Base-by-base conservation (phyloP, 805 yeast genomes). In the Myxozyma neotropica region DNA sequence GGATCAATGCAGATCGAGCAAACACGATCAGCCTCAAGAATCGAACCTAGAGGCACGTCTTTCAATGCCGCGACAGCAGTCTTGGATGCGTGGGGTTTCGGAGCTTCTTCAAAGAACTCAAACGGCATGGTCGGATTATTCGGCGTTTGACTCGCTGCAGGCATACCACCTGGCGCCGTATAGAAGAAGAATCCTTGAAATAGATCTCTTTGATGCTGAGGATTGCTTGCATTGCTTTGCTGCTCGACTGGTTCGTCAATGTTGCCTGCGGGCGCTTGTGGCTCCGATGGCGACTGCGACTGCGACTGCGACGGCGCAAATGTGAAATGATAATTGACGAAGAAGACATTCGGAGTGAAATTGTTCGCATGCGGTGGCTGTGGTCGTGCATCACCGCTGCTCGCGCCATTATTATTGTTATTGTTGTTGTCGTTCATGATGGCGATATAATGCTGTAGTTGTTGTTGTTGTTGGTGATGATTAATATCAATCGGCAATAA, bases 1-100 rank as follows among this genome's bases (percentile, higher is more conserved):
- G 65, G 64, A 26, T 80, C 83, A 62, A 76, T 77, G 65, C 83
- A 80, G 43, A 80, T 80, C 5, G 80, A 65, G 63, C 81, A 78
- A 1, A 56, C 63, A 21, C 71, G 64, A 19, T 75, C 77, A n/a
- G 67, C 40, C 31, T 68, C 73, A 0, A 75, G 72, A 7, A 76
- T 58, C 2, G 69, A 67, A 15, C 63, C 42, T 21, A 71, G 53
- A 12, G 67, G 69, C 24, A 74, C 66, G 5, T 69, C 66, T 58
- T 69, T 64, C 57, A 77, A 59, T 15, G 71, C 67, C 10, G 69
- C 69, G 24, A 77, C 67, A 10, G 78, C 78, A 8, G 66, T 65
- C 54, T 69, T 60, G 10, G 74, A 66, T 10, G 75, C 75, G 45
- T 68, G 63, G 2, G 64, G 66, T 55, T 67, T 64, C 19, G 62